phyloP scores from a whole-genome alignment of 2,329 filamentous ascomycete genomes.

The Calonectria ilicicola region DNA sequence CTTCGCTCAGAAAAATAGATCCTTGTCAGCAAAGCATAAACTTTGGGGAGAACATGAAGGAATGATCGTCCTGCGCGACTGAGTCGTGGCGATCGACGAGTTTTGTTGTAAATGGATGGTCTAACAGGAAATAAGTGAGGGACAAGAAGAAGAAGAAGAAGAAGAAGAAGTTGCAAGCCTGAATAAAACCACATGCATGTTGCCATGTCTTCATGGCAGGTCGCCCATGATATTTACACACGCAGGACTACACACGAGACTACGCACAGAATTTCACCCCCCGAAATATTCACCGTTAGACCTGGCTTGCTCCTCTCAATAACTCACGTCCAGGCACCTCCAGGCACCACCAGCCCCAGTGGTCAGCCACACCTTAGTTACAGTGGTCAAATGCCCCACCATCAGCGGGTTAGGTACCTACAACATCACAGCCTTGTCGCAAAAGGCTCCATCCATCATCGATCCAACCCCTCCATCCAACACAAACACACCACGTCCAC shows the following conservation, averaged over 20 bases:
- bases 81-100: not conserved
- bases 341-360: conserved; percentile 7
- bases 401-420: conserved; percentile 30
- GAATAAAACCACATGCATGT: not conserved
- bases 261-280: not conserved
- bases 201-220: no score
- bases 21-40: not conserved
- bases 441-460: conserved; percentile 34
- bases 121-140: no score
- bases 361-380: conserved; percentile 20
- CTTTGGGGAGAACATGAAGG: no score
- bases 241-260: no score
- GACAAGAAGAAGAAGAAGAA: no score
- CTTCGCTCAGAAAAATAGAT: not conserved
- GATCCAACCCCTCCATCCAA: conserved; percentile 42
- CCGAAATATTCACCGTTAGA: not conserved
- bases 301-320: not conserved
- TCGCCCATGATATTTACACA: not conserved
- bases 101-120: not conserved
- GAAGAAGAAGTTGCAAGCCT: no score
- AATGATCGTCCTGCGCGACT: not conserved
- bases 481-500: conserved; percentile 16
- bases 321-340: not conserved
- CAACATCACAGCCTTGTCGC: conserved; percentile 43
- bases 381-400: conserved; percentile 32